Evolutionary conservation across 2,329 filamentous ascomycete species (phyloP).

Genomic region (Pseudocercospora eumusae): DNA sequence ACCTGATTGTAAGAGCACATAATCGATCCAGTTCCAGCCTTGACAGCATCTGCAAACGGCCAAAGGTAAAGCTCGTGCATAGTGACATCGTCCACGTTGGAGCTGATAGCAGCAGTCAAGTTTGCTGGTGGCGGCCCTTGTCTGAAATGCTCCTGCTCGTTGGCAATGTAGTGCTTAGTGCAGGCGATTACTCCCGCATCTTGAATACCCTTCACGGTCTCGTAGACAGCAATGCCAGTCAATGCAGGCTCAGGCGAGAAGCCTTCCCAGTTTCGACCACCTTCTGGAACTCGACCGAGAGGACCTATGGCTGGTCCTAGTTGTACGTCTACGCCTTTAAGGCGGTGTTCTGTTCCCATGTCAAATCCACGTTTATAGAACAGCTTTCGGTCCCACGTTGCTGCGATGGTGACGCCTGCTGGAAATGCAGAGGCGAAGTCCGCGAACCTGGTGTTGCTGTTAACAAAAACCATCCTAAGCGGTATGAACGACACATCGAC

Average conservation of each 20-base stretch:
- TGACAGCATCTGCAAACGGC: conserved; percentile 55
- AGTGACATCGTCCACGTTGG: conserved; percentile 64
- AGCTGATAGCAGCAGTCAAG: conserved; percentile 62
- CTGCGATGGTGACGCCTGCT: conserved; percentile 74
- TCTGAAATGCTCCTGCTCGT: conserved; percentile 75
- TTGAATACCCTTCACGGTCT: conserved; percentile 79
- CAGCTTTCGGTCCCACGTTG: conserved; percentile 76
- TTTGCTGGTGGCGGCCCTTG: conserved; percentile 52
- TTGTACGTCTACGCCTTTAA: conserved; percentile 73
- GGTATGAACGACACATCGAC: not conserved
- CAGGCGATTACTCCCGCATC: conserved; percentile 79
- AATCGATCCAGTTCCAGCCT: conserved; percentile 53
- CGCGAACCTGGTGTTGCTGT: conserved; percentile 46
- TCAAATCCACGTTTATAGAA: conserved; percentile 68
- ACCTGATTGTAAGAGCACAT: conserved; percentile 71
- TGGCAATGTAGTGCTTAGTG: conserved; percentile 74
- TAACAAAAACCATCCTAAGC: not conserved
- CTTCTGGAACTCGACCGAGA: conserved; percentile 66
- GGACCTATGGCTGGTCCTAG: conserved; percentile 78
- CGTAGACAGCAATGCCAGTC: conserved; percentile 69
- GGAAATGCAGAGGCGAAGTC: conserved; percentile 84
- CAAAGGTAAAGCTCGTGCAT: conserved; percentile 49
- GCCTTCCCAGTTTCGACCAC: conserved; percentile 70
- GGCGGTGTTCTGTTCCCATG: conserved; percentile 74
- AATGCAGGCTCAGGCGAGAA: conserved; percentile 74